phyloP scores from a whole-genome alignment of 129 eudicot genomes.

The Centella asiatica region DNA sequence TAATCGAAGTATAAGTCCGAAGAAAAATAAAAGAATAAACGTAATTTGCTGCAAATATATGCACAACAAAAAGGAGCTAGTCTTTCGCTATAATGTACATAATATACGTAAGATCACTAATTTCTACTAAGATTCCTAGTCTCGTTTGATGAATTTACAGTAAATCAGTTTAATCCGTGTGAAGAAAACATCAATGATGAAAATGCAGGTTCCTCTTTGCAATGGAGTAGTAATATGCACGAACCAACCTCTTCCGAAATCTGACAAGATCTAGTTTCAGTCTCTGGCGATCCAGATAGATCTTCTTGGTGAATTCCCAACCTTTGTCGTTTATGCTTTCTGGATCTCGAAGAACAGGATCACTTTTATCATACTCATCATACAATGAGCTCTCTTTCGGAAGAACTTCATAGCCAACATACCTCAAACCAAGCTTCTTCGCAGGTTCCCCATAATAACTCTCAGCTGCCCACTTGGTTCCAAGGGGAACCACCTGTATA shows the following conservation, averaged over 20 bases:
- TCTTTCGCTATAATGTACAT: conserved; percentile 2
- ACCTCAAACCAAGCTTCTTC: conserved; percentile 59
- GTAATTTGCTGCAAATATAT: background rate
- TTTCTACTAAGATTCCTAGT: background rate
- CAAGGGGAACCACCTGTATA: conserved; percentile 80
- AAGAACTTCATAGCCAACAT: conserved; percentile 67
- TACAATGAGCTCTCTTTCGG: conserved; percentile 79
- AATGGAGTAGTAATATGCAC: conserved; percentile 57
- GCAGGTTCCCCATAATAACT: conserved; percentile 84
- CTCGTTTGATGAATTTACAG: background rate
- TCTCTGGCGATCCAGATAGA: conserved; percentile 77
- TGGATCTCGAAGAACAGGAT: conserved; percentile 70
- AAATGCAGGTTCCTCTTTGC: conserved; percentile 33
- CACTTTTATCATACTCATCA: conserved; percentile 46
- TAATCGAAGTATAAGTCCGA: no score
- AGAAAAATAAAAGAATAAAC: conserved; percentile 1
- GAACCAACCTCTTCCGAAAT: conserved; percentile 68
- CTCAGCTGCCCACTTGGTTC: conserved; percentile 92
- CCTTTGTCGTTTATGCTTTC: conserved; percentile 55
- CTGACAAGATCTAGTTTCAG: conserved; percentile 59
- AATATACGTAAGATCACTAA: background rate
- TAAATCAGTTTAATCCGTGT: background rate
- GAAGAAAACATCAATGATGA: background rate
- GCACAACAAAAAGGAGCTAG: background rate
- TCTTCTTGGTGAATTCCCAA: conserved; percentile 87